These are phyloP conservation scores for Perilla frutescens DNA, from an alignment of 257 asterid genomes.

Conservation along the genomic window DNA sequence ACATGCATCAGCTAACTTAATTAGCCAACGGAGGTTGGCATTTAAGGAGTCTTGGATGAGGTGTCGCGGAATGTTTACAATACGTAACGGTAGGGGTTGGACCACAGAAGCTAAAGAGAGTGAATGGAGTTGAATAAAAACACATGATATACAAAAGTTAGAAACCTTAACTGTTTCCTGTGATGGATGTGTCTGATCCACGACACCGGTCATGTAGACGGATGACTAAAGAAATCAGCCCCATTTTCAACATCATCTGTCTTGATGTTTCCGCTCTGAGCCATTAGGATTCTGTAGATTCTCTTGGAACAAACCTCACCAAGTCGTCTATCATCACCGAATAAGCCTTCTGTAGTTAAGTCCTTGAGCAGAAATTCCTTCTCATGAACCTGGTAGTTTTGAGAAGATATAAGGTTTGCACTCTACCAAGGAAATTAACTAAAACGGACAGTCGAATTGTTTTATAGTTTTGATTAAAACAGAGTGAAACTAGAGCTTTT, in stretches of 20 bases:
- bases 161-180: conserved; percentile 6
- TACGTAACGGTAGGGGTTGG: neutral
- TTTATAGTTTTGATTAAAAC: conserved; percentile 9
- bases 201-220: conserved; percentile 30
- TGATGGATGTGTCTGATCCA: neutral
- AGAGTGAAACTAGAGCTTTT: conserved; percentile 27
- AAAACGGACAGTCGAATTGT: neutral
- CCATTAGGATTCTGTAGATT: conserved; percentile 89
- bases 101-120: neutral
- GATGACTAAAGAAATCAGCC: conserved; percentile 74
- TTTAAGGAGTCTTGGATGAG: neutral
- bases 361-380: conserved; percentile 88
- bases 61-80: neutral
- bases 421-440: conserved; percentile 1
- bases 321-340: conserved; percentile 76
- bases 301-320: conserved; percentile 96
- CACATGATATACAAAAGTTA: conserved; percentile 19
- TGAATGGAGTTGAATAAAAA: neutral
- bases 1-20: neutral
- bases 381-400: conserved; percentile 77
- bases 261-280: conserved; percentile 72
- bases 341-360: conserved; percentile 68
- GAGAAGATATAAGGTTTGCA: conserved; percentile 1
- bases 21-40: neutral
- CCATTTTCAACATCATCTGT: conserved; percentile 93